Conservation (phyloP, 345 rosid species). For the Dipteronia dyeriana region DNA sequence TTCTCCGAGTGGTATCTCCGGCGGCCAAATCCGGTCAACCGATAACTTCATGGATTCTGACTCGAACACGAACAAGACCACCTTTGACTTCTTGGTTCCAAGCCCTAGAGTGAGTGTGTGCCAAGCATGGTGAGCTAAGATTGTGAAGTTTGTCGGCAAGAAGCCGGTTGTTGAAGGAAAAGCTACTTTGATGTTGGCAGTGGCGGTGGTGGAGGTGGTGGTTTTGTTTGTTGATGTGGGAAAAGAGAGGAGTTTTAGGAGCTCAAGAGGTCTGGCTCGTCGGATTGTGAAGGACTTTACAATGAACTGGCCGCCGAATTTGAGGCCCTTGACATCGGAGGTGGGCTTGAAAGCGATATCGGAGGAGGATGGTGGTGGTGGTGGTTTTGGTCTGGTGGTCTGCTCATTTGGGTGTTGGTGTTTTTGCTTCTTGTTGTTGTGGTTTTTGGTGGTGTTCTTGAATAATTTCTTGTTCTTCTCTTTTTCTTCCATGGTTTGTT, state of each 20-base stretch:
- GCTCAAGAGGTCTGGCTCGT: slow-evolving; percentile 73
- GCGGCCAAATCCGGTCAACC: slow-evolving; percentile 69
- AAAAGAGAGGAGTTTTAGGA: slow-evolving; percentile 73
- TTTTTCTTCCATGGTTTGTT: slow-evolving; percentile 58
- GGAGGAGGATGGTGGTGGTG: slow-evolving; percentile 26
- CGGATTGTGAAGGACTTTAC: slow-evolving; percentile 96
- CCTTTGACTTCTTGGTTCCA: slow-evolving; percentile 86
- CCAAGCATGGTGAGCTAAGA: slow-evolving; percentile 97
- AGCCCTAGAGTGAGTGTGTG: slow-evolving; percentile 91
- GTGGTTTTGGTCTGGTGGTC: slow-evolving; percentile 30
- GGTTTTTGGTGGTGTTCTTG: slow-evolving; percentile 32
- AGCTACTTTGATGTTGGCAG: slow-evolving; percentile 31
- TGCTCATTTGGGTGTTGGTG: slow-evolving; percentile 65
- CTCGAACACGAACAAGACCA: slow-evolving; percentile 76
- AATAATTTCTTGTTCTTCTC: slow-evolving; percentile 47
- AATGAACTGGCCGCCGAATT: slow-evolving; percentile 85
- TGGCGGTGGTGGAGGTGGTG: not conserved
- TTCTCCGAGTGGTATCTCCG: slow-evolving; percentile 82
- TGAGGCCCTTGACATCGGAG: slow-evolving; percentile 84
- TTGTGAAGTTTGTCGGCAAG: slow-evolving; percentile 90
- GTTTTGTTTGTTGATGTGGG: slow-evolving; percentile 41
- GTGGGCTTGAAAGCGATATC: slow-evolving; percentile 75
- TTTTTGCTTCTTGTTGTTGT: slow-evolving; percentile 69
- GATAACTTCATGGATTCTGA: slow-evolving; percentile 65
- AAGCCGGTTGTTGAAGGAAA: slow-evolving; percentile 82